Evolutionary conservation across 495 filamentous ascomycete species (phyloP), one percentile per base, ranked within the genome.

Genomic region (Hypoxylon perforatum): DNA sequence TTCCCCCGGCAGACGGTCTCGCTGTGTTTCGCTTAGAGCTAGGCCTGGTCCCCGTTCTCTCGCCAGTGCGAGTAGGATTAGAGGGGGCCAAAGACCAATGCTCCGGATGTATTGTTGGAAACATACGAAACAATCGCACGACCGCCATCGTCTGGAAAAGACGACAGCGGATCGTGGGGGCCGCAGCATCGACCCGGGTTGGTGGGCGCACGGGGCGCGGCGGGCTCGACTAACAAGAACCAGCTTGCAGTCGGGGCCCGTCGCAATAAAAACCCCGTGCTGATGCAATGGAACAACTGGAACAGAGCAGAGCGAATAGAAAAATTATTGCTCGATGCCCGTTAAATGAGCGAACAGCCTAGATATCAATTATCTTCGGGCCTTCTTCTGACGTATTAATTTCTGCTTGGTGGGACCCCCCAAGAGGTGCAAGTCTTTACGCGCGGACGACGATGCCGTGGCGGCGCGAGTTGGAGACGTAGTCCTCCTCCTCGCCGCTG

Each of bases 381-480:
- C n/a, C n/a, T n/a, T 66, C 61, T 74, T 70, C 69, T 65, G 63
- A 50, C 57, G 64, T 70, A 63, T 68, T 66, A 44, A 35, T 39
- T 67, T 51, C 65, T 69, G 53, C 61, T 69, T 68, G 45, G 48
- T 60, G 67, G 56, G 56, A 77, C 69, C 58, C 71, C 69, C 74
- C 67, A 71, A 69, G 65, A 52, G 50, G 21, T 53, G 59, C 61
- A 30, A 46, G 33, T 38, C 49, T 66, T 66, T 58, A 82, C 54
- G 74, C 66, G 67, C 89, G 85, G 59, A 94, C 87, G 71, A 93
- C 87, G 63, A 95, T 86, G 66, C 91, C 92, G 77, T 94, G 87
- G 72, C 92, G 87, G 71, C 91, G 84, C 60, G 87, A 86, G 69
- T 75, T 75, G 63, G 84, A 87, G 75, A 88, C 86, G 65, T 89